phyloP scores from a whole-genome alignment of 176 grass and related monocot species.

The Raddia guianensis region DNA sequence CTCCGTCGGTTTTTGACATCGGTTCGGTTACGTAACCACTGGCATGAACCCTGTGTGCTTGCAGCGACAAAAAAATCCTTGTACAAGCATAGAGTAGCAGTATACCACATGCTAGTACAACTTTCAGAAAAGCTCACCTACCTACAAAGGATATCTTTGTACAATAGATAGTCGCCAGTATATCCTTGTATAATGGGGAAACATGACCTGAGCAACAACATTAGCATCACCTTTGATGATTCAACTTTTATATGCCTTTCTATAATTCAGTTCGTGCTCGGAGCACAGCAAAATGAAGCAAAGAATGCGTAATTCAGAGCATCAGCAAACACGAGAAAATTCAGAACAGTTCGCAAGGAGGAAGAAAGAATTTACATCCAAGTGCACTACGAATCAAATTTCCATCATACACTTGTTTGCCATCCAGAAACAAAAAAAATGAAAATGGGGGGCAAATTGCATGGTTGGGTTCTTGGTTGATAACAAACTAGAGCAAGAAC shows the following conservation, averaged over 20 bases:
- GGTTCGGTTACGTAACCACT: too few species aligned
- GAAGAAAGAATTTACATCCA: slow-evolving; percentile 53
- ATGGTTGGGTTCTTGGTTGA: not conserved
- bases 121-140: too few species aligned
- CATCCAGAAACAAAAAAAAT: not conserved
- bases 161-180: too few species aligned
- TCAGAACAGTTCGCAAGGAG: not conserved
- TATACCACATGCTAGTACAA: too few species aligned
- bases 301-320: not conserved
- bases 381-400: slow-evolving; percentile 46
- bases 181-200: too few species aligned
- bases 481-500: slow-evolving; percentile 17
- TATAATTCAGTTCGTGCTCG: not conserved
- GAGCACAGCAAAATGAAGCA: not conserved
- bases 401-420: slow-evolving; percentile 43
- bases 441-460: not conserved
- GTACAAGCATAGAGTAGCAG: too few species aligned
- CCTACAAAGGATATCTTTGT: too few species aligned
- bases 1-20: too few species aligned
- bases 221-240: not conserved
- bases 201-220: not conserved
- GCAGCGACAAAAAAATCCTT: too few species aligned
- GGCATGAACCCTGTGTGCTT: too few species aligned
- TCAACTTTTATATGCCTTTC: not conserved
- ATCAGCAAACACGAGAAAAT: not conserved